Conservation (phyloP, 2,329 filamentous ascomycete species). For the Sporothrix brunneoviolacea region DNA sequence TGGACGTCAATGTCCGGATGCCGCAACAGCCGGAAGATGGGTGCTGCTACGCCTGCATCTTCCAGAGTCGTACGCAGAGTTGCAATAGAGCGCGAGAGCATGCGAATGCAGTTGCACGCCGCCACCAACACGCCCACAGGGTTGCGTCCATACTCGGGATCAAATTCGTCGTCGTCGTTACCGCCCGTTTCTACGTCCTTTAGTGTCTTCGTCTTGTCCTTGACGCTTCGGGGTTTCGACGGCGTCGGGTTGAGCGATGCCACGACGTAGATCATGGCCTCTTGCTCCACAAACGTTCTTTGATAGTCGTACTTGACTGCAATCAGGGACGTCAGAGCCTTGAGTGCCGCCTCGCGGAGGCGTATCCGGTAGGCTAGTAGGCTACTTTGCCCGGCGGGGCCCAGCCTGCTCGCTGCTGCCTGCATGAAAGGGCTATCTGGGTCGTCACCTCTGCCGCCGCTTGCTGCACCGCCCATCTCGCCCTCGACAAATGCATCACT, state of each 20-base stretch:
- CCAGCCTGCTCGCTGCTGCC: slow-evolving; percentile 38
- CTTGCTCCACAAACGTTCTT: slow-evolving; percentile 73
- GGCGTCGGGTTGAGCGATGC: slow-evolving; percentile 63
- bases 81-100: slow-evolving; percentile 77
- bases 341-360: slow-evolving; percentile 68
- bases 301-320: slow-evolving; percentile 77
- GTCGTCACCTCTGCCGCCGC: background rate
- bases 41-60: slow-evolving; percentile 73
- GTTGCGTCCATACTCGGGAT: slow-evolving; percentile 60
- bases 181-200: slow-evolving; percentile 17
- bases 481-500: background rate
- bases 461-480: background rate
- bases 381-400: slow-evolving; percentile 54
- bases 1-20: slow-evolving; percentile 73
- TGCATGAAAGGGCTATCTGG: slow-evolving; percentile 20
- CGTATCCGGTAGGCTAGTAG: slow-evolving; percentile 62
- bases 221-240: slow-evolving; percentile 39
- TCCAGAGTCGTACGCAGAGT: slow-evolving; percentile 80
- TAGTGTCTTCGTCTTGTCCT: slow-evolving; percentile 30
- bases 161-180: slow-evolving; percentile 28
- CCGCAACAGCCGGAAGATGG: slow-evolving; percentile 67
- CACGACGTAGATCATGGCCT: slow-evolving; percentile 74
- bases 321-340: slow-evolving; percentile 74
- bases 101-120: slow-evolving; percentile 73
- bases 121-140: slow-evolving; percentile 72